Evolutionary conservation across 2,329 filamentous ascomycete species (phyloP).

Genomic region (Talaromyces sp.): DNA sequence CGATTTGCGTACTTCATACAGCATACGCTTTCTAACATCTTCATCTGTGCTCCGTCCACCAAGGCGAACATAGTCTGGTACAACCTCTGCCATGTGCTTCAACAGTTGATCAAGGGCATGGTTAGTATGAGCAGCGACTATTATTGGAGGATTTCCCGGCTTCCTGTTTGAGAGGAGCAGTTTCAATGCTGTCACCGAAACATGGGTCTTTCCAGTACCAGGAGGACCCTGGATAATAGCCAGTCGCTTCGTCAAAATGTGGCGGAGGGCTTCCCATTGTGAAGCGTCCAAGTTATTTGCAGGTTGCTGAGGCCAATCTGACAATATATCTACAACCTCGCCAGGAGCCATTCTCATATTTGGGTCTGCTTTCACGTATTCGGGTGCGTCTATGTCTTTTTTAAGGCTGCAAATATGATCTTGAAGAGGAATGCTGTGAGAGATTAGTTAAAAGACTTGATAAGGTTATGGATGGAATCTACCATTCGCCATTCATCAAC

Average conservation of each 20-base stretch:
- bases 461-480: constrained; percentile 10
- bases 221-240: constrained; percentile 82
- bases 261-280: constrained; percentile 62
- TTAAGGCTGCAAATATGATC: constrained; percentile 38
- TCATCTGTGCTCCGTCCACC: constrained; percentile 66
- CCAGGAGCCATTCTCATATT: constrained; percentile 45
- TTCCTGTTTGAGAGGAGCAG: constrained; percentile 58
- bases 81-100: constrained; percentile 56
- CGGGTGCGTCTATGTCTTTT: constrained; percentile 42
- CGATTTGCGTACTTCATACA: constrained; percentile 56
- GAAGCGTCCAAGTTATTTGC: constrained; percentile 59
- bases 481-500: constrained; percentile 52
- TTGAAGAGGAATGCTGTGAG: constrained; percentile 39
- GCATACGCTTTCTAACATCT: constrained; percentile 59
- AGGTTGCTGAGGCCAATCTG: constrained; percentile 47
- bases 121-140: constrained; percentile 83
- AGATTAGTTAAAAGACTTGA: constrained; percentile 7
- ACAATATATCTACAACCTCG: constrained; percentile 50
- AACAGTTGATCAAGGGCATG: constrained; percentile 84
- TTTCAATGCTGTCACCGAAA: constrained; percentile 67
- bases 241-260: constrained; percentile 66
- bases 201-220: constrained; percentile 74
- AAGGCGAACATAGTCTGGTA: constrained; percentile 58
- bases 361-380: constrained; percentile 49
- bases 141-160: constrained; percentile 59